Conservation (phyloP, 2,329 filamentous ascomycete genomes). For the Epicoccum nigrum region DNA sequence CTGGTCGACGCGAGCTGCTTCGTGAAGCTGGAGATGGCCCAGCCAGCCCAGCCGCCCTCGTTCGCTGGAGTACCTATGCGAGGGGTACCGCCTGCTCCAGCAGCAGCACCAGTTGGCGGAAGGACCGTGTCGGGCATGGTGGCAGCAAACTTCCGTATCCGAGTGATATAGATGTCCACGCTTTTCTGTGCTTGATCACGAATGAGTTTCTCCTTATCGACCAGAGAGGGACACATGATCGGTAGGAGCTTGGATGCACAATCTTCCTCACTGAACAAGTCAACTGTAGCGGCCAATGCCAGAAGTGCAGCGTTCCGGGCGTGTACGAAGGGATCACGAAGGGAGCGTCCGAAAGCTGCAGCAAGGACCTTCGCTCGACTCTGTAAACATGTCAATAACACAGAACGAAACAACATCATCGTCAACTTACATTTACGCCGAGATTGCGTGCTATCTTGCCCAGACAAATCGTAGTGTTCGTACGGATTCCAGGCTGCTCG, state of each 20-base stretch:
- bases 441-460: conserved; percentile 95
- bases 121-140: conserved; percentile 81
- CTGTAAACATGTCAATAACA: conserved; percentile 46
- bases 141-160: conserved; percentile 77
- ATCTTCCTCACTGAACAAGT: conserved; percentile 89
- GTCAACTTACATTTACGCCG: conserved; percentile 60
- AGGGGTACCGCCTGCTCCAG: conserved; percentile 60
- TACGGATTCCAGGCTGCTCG: conserved; percentile 94
- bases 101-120: conserved; percentile 64
- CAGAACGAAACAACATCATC: not conserved
- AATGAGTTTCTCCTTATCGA: conserved; percentile 95
- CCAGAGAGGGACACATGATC: conserved; percentile 78
- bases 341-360: conserved; percentile 86
- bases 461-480: conserved; percentile 96
- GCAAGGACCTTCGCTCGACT: conserved; percentile 88
- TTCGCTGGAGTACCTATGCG: conserved; percentile 81
- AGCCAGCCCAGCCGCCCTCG: conserved; percentile 81
- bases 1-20: conserved; percentile 86
- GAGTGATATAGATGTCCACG: conserved; percentile 82
- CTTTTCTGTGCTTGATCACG: conserved; percentile 92
- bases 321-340: conserved; percentile 93
- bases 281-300: conserved; percentile 82
- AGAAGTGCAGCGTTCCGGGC: conserved; percentile 88
- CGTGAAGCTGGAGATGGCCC: conserved; percentile 98
- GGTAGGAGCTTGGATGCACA: conserved; percentile 84